phyloP scores from a whole-genome alignment of 768 basidiomycete species.

The Boletus bicolor region DNA sequence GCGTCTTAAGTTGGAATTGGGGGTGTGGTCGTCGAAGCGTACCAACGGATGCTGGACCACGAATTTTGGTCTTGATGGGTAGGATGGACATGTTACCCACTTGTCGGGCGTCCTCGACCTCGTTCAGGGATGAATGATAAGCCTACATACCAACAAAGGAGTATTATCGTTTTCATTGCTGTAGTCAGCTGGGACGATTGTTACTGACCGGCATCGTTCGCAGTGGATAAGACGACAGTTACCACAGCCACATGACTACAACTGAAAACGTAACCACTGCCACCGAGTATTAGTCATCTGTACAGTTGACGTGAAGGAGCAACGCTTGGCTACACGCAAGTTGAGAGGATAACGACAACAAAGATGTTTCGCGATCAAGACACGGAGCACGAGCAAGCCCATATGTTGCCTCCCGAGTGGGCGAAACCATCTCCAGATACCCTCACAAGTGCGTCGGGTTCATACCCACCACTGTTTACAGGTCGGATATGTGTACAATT shows the following conservation, averaged over 20 bases:
- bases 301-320: too few relatives aligned
- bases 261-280: too few relatives aligned
- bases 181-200: background rate
- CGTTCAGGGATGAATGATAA: constrained; percentile 94
- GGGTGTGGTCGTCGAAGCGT: constrained; percentile 17
- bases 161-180: background rate
- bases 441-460: constrained; percentile 58
- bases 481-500: too few relatives aligned
- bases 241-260: constrained; percentile 17
- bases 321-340: background rate
- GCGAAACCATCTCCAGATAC: constrained; percentile 65
- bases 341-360: background rate
- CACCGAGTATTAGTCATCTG: too few relatives aligned
- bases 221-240: constrained; percentile 19
- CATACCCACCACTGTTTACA: background rate
- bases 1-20: constrained; percentile 12
- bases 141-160: constrained; percentile 51
- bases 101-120: constrained; percentile 72
- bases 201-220: constrained; percentile 52
- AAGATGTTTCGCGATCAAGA: constrained; percentile 29
- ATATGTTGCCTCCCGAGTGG: constrained; percentile 44
- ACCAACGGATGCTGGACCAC: constrained; percentile 90
- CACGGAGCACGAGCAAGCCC: constrained; percentile 38
- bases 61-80: constrained; percentile 86
- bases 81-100: constrained; percentile 89